phyloP scores from a whole-genome alignment of 352 stramenopile species.

The Phytopythium delawarense region DNA sequence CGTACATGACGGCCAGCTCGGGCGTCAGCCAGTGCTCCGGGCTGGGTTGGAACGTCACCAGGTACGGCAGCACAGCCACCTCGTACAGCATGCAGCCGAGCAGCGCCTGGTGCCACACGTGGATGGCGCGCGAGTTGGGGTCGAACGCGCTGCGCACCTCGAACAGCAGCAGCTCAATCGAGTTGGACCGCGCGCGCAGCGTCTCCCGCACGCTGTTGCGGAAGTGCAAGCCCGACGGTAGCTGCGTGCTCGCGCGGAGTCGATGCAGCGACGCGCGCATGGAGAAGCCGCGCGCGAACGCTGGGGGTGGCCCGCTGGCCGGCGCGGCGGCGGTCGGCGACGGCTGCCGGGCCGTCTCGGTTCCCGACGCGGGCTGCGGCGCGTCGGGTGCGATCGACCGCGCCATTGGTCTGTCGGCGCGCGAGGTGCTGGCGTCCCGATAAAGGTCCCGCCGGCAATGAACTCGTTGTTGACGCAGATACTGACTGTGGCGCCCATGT shows the following conservation, averaged over 20 bases:
- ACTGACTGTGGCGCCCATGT: neutral
- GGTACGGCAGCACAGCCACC: constrained; percentile 42
- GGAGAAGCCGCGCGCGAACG: neutral
- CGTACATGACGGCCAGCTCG: constrained; percentile 37
- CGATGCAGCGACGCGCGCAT: constrained; percentile 16
- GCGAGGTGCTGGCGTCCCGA: neutral
- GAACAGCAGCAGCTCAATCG: constrained; percentile 42
- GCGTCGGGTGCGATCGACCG: neutral
- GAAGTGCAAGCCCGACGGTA: constrained; percentile 6
- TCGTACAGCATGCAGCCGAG: constrained; percentile 53
- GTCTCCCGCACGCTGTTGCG: constrained; percentile 25
- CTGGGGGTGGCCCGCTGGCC: neutral
- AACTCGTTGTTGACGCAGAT: neutral
- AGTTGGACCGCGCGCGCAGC: constrained; percentile 38
- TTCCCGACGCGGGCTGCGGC: constrained; percentile 8
- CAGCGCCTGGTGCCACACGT: constrained; percentile 56
- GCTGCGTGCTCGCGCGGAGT: constrained; percentile 13
- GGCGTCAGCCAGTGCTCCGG: constrained; percentile 15
- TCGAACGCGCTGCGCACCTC: constrained; percentile 53
- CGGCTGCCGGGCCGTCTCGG: neutral
- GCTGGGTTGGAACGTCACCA: constrained; percentile 32
- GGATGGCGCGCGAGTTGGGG: constrained; percentile 46
- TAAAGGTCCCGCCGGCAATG: too few species aligned
- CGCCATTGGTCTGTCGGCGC: neutral
- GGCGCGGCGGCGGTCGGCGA: neutral